phyloP scores from a whole-genome alignment of 2,329 filamentous ascomycete species.

The Fusarium dlaminii region DNA sequence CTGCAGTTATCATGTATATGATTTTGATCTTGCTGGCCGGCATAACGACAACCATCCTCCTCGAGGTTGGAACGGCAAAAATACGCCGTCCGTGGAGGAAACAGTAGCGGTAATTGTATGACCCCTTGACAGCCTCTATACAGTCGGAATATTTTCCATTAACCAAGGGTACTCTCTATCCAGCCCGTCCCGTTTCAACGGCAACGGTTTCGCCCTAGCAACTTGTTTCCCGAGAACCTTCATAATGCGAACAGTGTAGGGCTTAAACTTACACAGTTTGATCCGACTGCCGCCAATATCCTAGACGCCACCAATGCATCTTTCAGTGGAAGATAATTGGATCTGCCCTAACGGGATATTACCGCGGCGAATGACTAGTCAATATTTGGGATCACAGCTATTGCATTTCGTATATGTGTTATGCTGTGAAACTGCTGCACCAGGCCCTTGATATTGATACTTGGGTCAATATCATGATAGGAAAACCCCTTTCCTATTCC shows the following conservation, averaged over 20 bases:
- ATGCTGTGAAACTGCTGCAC: background rate
- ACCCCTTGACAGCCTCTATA: background rate
- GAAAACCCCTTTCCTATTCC: no score
- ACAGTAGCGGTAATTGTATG: background rate
- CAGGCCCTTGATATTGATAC: background rate
- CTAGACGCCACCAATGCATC: background rate
- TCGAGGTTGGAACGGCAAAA: background rate
- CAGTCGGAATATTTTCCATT: background rate
- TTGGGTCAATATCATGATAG: background rate
- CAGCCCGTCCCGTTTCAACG: background rate
- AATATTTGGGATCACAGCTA: background rate
- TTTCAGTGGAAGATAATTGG: background rate
- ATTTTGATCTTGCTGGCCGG: background rate
- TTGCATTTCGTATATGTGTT: constrained; percentile 4
- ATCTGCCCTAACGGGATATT: background rate
- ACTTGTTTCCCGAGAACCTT: background rate
- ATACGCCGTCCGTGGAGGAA: background rate
- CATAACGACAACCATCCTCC: background rate
- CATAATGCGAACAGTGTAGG: background rate
- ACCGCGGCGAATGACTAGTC: no score
- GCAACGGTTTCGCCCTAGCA: background rate
- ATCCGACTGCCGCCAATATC: background rate
- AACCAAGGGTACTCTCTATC: background rate
- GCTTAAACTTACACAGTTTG: background rate
- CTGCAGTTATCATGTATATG: background rate